Evolutionary conservation across 2,329 filamentous ascomycete species (phyloP), one percentile per base, ranked within the genome.

Genomic region (Xylariaceae sp.): DNA sequence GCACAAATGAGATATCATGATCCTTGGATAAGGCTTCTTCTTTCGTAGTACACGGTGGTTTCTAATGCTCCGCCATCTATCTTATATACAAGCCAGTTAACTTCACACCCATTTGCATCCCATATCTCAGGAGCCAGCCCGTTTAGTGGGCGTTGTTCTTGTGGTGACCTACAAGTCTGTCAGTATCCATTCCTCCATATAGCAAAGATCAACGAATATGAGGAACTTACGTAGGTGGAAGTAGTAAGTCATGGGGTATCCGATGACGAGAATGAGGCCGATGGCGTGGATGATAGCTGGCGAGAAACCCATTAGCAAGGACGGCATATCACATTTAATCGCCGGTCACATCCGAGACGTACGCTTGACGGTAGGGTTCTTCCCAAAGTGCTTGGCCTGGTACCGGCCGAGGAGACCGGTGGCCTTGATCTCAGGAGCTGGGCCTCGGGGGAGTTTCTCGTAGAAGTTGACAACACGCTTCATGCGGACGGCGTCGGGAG

Each of bases 221-320:
- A 18, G 42, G 20, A 52, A 87, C 91, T 79, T 88, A 99, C 95
- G 91, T 73, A 99, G 85, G 81, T 99, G 96, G 90, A 96, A 98
- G 86, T 99, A 98, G 88, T 99, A 99, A 82, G 96, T 93, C 81
- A 98, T 91, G 70, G 89, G 90, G 79, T 99, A 99, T 71, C 95
- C 93, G 68, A 98, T 74, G 65, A 86, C 78, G 65, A 96, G 79
- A 61, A 99, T 80, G 73, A 86, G 81, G 68, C 84, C 87, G 70
- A 99, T 89, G 70, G 87, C 83, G 78, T 99, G 95, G 70, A 96
- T 82, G 73, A 99, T 85, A 64, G 95, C 95, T 99, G 70, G 32
- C 6, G 32, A 37, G 32, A 4, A 26, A 3, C 32, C 32, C 32
- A 10, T 37, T 48, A 57, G 52, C 21, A 18, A 37, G 46, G 18